Evolutionary conservation across 2,329 filamentous ascomycete genomes (phyloP).

Genomic region (Kalaharituber pfeilii): DNA sequence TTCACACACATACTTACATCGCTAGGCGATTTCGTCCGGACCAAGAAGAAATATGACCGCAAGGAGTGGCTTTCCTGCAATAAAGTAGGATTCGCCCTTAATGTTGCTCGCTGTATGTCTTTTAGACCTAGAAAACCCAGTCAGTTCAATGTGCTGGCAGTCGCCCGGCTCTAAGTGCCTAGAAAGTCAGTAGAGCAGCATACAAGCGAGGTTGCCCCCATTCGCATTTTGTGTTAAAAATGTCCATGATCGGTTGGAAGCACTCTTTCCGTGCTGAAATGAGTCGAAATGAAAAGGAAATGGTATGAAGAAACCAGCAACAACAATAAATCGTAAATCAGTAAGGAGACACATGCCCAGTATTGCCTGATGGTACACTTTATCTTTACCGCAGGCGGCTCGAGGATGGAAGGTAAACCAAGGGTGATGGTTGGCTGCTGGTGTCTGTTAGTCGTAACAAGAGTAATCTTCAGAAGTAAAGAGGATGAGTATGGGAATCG

Average conservation of each 20-base stretch:
- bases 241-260: too few species aligned
- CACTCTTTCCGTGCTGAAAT: too few species aligned
- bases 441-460: not conserved
- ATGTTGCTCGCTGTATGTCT: not conserved
- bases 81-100: not conserved
- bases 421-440: not conserved
- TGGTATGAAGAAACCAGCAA: not conserved
- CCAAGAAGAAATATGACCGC: not conserved
- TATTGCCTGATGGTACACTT: not conserved
- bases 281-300: not conserved
- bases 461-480: not conserved
- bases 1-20: not conserved
- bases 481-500: not conserved
- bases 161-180: not conserved
- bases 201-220: too few species aligned
- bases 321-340: not conserved
- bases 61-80: too few species aligned
- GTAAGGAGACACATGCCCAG: not conserved
- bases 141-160: not conserved
- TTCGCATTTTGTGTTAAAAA: too few species aligned
- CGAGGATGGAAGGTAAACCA: not conserved
- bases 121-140: not conserved
- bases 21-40: conserved; percentile 1
- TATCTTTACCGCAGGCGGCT: not conserved
- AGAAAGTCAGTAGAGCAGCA: not conserved